A percentile compares a stretch with the other conserved stretches of the same genome.
Evolutionary conservation across 2,329 filamentous ascomycete genomes (phyloP).

Genomic region (Aspergillus neoniger): DNA sequence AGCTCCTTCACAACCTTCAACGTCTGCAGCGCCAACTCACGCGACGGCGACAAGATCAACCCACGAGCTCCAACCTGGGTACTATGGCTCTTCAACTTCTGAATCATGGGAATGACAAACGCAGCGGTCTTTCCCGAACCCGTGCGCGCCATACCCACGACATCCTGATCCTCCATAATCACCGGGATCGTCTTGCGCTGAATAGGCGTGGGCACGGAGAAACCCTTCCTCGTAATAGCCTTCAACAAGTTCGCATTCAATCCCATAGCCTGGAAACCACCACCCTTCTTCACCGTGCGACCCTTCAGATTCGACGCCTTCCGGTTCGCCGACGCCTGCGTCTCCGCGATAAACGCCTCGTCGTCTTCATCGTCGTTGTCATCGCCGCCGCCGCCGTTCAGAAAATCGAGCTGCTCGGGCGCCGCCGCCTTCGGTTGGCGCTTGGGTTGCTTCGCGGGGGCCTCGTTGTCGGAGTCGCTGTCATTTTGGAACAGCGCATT

Average conservation of each 20-base stretch:
- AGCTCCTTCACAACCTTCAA: constrained; percentile 96
- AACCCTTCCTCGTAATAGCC: constrained; percentile 90
- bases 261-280: constrained; percentile 94
- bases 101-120: constrained; percentile 98
- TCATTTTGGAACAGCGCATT: constrained; percentile 69
- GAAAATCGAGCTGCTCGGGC: constrained; percentile 51
- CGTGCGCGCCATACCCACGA: constrained; percentile 99
- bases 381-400: constrained; percentile 60
- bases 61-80: constrained; percentile 82
- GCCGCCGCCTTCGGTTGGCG: constrained; percentile 48
- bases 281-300: constrained; percentile 87
- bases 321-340: constrained; percentile 83
- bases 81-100: constrained; percentile 85
- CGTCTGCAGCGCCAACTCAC: constrained; percentile 92
- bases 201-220: constrained; percentile 93
- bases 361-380: constrained; percentile 64
- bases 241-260: constrained; percentile 81
- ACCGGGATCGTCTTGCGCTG: constrained; percentile 95
- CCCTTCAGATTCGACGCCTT: constrained; percentile 82
- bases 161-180: constrained; percentile 84
- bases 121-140: constrained; percentile 98
- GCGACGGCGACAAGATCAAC: constrained; percentile 85
- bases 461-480: constrained; percentile 50
- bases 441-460: constrained; percentile 48
- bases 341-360: constrained; percentile 85